Base-by-base conservation (phyloP, 140 eudicot species). In the Flaveria floridana region DNA sequence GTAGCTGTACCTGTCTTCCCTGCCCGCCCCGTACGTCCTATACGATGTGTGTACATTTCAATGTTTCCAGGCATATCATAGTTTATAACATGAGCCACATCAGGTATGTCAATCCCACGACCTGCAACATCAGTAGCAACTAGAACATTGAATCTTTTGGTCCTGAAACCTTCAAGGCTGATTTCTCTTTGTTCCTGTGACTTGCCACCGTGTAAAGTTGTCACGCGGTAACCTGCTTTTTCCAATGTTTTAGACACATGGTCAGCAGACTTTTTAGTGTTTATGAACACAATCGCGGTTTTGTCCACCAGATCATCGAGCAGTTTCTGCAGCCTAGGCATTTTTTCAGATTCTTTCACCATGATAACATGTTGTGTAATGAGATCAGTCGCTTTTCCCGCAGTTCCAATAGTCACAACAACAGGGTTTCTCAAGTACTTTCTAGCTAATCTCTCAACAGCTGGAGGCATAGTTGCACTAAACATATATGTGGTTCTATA, bases 111-210 rank as follows among this genome's bases (percentile, higher is more conserved):
- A 65, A 80, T 78, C 9, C 86, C 86, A 76, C 85, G 76, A 10
- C 85, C 85, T 0, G 85, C 85, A 34, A 84, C 87, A 39, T 84
- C 84, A 0, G 87, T 84, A 7, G 87, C 87, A 39, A 80, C 87
- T 25, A 84, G 52, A 6, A 84, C 84, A 63, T 84, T 84, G 26
- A 76, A 80, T 14, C 79, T 72, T 42, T 84, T 84, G 0, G 84
- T 80, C 73, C 84, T 80, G 39, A 84, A 84, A 20, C 82, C 84
- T 52, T 80, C 80, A 23, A 80, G 79, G 39, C 84, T 84, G 53
- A 80, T 72, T 12, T 84, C 82, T 57, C 87, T 80, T 21, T 84
- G 80, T 2, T 80, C 82, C 67, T 84, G 77, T 6, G 82, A 80
- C 78, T 76, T 84, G 50, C 82, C 87, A 72, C 82, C 80, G 9